Evolutionary conservation across 345 rosid species (phyloP).

Genomic region (Microcos paniculata): DNA sequence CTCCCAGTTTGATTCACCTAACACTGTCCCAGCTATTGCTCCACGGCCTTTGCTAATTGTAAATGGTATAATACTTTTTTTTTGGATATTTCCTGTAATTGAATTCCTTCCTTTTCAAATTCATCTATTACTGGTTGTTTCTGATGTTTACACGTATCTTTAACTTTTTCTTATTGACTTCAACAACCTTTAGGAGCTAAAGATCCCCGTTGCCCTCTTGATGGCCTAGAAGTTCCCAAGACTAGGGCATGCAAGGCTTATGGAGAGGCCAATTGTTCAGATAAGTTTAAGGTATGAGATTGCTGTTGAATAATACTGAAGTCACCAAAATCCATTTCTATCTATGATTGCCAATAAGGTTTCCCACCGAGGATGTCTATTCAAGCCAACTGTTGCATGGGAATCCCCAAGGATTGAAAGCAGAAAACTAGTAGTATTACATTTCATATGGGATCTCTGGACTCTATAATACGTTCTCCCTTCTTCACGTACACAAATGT

Average conservation of each 20-base stretch:
- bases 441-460: not conserved
- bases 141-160: no score
- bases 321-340: not conserved
- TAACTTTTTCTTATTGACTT: not conserved
- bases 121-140: no score
- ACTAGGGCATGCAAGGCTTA: constrained; percentile 48
- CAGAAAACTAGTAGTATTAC: not conserved
- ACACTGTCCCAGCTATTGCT: constrained; percentile 66
- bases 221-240: constrained; percentile 54
- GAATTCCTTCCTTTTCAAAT: not conserved
- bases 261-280: constrained; percentile 29
- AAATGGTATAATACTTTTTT: constrained; percentile 45
- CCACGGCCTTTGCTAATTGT: constrained; percentile 75
- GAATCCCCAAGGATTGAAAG: not conserved
- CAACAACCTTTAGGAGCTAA: constrained; percentile 47
- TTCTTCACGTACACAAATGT: not conserved
- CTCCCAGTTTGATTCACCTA: constrained; percentile 68
- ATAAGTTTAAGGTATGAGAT: constrained; percentile 53
- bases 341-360: not conserved
- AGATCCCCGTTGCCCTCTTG: constrained; percentile 86
- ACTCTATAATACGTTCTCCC: not conserved
- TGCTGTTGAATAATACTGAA: not conserved
- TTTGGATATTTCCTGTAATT: not conserved
- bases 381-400: not conserved
- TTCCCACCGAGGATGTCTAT: not conserved